Percentiles rank a stretch among this genome's conserved stretches.
Conservation (phyloP, 176 grass and related monocot species). For the Musa troglodytarum region DNA sequence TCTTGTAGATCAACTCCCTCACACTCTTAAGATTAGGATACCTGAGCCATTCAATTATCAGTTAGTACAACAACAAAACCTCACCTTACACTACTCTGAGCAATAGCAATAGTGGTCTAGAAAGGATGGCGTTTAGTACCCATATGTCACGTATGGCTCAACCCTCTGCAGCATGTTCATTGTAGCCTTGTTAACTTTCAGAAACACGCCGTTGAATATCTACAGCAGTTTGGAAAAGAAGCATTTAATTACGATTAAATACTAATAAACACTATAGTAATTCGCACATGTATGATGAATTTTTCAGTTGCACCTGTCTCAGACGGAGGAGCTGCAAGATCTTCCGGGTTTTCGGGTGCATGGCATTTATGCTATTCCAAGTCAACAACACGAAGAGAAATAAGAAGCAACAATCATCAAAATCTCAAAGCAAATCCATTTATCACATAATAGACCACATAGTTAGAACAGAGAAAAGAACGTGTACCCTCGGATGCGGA, state of each 20-base stretch:
- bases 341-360: conserved; percentile 15
- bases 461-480: not conserved
- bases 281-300: not conserved
- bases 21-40: conserved; percentile 15
- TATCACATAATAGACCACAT: not conserved
- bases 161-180: conserved; percentile 6
- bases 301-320: not conserved
- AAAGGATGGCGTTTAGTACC: not conserved
- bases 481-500: conserved; percentile 5
- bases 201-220: conserved; percentile 16
- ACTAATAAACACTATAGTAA: not conserved
- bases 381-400: not conserved
- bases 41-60: not conserved
- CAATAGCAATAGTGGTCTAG: not conserved
- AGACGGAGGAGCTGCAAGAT: conserved; percentile 6
- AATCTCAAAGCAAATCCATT: not conserved
- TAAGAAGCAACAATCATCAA: not conserved
- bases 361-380: not conserved
- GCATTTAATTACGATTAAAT: not conserved
- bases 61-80: not conserved
- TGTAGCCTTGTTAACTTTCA: conserved; percentile 12
- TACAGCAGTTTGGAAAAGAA: not conserved
- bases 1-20: conserved; percentile 10
- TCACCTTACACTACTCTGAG: not conserved
- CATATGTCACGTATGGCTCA: conserved; percentile 16